Evolutionary conservation across 2,329 filamentous ascomycete genomes (phyloP).

Genomic region (Stachybotrys echinatus): DNA sequence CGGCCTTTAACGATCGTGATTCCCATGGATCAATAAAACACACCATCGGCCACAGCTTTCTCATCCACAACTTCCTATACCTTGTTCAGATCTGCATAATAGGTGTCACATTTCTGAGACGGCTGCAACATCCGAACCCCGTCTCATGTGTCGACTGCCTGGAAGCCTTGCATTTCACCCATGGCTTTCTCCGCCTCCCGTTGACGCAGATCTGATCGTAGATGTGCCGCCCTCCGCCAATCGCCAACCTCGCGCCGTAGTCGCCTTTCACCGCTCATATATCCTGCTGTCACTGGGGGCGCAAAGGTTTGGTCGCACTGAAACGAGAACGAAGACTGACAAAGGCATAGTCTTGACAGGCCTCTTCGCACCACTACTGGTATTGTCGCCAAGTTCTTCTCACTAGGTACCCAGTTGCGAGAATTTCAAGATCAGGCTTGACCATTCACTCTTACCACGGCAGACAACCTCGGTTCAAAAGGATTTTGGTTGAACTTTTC

Average conservation of each 20-base stretch:
- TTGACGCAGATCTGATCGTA: constrained; percentile 15
- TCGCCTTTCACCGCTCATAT: constrained; percentile 10
- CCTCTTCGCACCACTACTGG: no score
- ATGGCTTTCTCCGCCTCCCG: constrained; percentile 11
- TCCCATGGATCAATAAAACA: constrained; percentile 23
- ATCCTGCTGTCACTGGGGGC: background rate
- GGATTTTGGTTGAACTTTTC: no score
- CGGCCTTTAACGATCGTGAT: constrained; percentile 24
- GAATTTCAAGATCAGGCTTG: no score
- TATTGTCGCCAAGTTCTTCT: no score
- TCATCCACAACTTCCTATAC: constrained; percentile 23
- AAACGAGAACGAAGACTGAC: background rate
- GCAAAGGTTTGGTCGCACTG: no score
- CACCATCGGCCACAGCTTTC: constrained; percentile 24
- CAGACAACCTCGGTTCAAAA: no score
- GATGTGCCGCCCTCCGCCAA: constrained; percentile 23
- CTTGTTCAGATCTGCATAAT: constrained; percentile 5
- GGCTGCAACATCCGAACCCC: constrained; percentile 18
- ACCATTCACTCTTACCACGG: no score
- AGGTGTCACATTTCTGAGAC: constrained; percentile 12
- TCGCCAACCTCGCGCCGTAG: constrained; percentile 23
- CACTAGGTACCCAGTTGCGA: no score
- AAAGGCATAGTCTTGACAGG: no score
- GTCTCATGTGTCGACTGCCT: constrained; percentile 1
- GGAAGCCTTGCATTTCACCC: background rate